A percentile compares a stretch with the other conserved stretches of the same genome.
These are phyloP conservation scores for Solanum piurae DNA, from an alignment of 257 asterid genomes.

Conservation along the genomic window DNA sequence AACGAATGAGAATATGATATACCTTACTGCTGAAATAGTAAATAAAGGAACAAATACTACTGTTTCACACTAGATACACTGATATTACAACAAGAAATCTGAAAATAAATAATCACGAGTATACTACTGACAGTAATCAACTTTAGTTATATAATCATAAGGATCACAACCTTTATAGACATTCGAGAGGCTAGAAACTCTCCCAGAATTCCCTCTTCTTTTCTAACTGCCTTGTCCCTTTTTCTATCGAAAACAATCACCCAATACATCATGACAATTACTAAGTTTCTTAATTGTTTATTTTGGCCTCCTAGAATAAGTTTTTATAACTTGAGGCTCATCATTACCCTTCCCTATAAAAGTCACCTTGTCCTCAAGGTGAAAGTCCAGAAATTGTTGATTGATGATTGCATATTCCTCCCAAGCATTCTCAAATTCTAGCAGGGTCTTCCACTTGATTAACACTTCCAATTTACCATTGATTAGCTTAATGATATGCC, in stretches of 20 bases:
- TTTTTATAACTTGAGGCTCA: too few relatives aligned
- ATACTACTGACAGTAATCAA: neutral
- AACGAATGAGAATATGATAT: too few relatives aligned
- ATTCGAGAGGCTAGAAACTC: neutral
- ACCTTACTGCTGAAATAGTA: neutral
- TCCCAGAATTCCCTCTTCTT: neutral
- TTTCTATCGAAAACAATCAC: neutral
- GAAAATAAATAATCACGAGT: too few relatives aligned
- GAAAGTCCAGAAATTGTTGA: neutral
- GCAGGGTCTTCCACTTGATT: neutral
- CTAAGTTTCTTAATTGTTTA: too few relatives aligned
- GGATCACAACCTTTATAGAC: neutral
- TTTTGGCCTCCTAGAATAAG: neutral
- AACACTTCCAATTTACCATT: neutral
- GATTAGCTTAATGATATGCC: neutral
- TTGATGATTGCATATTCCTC: neutral
- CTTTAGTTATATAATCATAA: too few relatives aligned
- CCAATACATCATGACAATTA: neutral
- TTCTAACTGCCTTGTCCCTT: neutral
- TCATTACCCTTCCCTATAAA: neutral
- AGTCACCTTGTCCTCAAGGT: neutral
- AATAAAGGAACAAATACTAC: neutral
- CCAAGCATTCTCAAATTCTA: neutral
- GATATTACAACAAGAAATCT: neutral
- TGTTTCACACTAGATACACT: neutral